phyloP scores from a whole-genome alignment of 2,329 filamentous ascomycete species.

The Apiospora aurea region DNA sequence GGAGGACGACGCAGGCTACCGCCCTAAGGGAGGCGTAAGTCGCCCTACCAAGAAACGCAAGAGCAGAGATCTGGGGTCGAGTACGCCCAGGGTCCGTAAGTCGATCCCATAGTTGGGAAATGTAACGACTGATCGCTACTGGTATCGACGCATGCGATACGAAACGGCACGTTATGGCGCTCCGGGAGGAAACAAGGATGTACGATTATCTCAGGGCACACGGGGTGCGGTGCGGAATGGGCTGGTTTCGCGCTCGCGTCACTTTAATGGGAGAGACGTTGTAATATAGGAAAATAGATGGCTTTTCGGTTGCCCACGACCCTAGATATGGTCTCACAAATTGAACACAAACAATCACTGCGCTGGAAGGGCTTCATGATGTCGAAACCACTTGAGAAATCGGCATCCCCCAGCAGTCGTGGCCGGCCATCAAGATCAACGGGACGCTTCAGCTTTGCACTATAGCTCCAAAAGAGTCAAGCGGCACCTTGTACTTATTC shows the following conservation, averaged over 20 bases:
- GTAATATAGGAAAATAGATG: slow-evolving; percentile 5
- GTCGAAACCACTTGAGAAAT: background rate
- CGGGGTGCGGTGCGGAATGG: background rate
- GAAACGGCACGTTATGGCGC: slow-evolving; percentile 5
- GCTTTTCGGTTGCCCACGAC: background rate
- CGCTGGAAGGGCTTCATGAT: background rate
- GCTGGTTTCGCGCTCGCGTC: background rate
- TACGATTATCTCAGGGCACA: slow-evolving; percentile 3
- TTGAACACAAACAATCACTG: background rate
- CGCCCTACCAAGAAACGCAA: slow-evolving; percentile 65
- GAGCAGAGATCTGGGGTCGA: slow-evolving; percentile 50
- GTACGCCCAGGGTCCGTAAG: slow-evolving; percentile 35
- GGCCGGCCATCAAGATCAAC: background rate
- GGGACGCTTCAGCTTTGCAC: background rate
- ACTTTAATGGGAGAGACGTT: background rate
- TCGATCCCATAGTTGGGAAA: slow-evolving; percentile 21
- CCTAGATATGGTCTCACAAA: background rate
- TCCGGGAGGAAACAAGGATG: background rate
- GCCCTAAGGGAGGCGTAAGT: slow-evolving; percentile 62
- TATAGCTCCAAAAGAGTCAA: background rate
- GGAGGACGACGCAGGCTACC: slow-evolving; percentile 66
- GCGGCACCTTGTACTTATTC: background rate
- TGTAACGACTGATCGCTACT: background rate
- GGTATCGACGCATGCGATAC: background rate
- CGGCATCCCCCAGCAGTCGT: background rate